phyloP scores from a whole-genome alignment of 2,329 filamentous ascomycete genomes.

The Xylariaceae sp. region DNA sequence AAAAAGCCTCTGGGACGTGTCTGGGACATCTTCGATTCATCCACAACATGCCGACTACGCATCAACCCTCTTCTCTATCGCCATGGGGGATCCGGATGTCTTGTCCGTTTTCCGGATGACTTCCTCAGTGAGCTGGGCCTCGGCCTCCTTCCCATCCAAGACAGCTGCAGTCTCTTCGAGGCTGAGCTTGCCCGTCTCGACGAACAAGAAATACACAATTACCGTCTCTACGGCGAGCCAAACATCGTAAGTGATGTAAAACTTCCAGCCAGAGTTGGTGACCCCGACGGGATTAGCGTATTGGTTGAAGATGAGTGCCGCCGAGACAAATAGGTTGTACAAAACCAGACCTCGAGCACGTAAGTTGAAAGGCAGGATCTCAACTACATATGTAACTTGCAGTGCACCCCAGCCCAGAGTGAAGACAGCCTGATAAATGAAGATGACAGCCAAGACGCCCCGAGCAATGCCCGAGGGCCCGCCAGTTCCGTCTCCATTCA shows the following conservation, averaged over 20 bases:
- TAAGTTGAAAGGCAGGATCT: slow-evolving; percentile 6
- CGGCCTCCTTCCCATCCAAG: too few relatives aligned
- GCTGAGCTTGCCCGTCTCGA: not conserved
- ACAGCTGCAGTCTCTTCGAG: too few relatives aligned
- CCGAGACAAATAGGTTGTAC: slow-evolving; percentile 4
- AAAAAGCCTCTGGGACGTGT: too few relatives aligned
- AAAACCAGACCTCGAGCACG: slow-evolving; percentile 9
- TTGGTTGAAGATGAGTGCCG: slow-evolving; percentile 6
- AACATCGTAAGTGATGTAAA: not conserved
- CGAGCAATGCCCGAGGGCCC: not conserved
- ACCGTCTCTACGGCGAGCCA: not conserved
- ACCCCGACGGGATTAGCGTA: slow-evolving; percentile 9
- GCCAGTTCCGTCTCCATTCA: not conserved
- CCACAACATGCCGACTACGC: too few relatives aligned
- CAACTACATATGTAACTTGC: slow-evolving; percentile 1
- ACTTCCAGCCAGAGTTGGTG: slow-evolving; percentile 2
- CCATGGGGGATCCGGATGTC: too few relatives aligned
- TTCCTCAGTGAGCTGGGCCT: too few relatives aligned
- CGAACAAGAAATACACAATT: not conserved
- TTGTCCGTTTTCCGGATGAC: too few relatives aligned
- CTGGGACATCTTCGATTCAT: too few relatives aligned
- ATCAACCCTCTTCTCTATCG: too few relatives aligned
- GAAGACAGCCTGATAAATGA: not conserved
- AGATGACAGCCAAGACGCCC: not conserved
- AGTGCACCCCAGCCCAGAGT: not conserved